phyloP scores from a whole-genome alignment of 2,329 filamentous ascomycete species.

The Clarireedia sp. region DNA sequence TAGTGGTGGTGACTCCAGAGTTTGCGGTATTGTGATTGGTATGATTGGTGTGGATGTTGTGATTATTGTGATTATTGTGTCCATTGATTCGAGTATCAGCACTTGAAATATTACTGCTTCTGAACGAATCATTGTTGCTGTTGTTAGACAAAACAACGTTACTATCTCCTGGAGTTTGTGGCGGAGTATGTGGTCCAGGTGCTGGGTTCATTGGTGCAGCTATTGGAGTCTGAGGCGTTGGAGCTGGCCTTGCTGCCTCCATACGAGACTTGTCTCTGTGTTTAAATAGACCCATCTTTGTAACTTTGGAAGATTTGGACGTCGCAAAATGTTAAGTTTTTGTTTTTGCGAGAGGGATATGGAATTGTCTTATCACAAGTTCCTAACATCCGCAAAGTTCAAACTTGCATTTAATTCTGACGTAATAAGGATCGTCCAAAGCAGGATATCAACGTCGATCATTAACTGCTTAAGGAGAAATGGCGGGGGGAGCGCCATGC shows the following conservation, averaged over 20 bases:
- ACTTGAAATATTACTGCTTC: slow-evolving; percentile 9
- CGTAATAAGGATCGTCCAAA: no score
- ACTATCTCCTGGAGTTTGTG: neutral
- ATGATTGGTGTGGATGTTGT: slow-evolving; percentile 2
- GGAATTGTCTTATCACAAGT: no score
- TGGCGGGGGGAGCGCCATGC: no score
- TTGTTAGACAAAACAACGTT: neutral
- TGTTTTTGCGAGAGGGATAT: no score
- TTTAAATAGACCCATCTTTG: slow-evolving; percentile 10
- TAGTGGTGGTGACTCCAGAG: neutral
- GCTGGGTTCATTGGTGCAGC: neutral
- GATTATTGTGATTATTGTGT: neutral
- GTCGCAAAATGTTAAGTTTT: no score
- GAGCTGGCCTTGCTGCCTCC: neutral
- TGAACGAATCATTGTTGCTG: slow-evolving; percentile 5
- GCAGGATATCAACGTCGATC: no score
- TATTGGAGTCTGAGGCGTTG: neutral
- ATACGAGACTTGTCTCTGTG: slow-evolving; percentile 1
- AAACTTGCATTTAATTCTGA: no score
- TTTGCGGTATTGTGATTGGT: neutral
- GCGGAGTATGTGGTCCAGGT: no score
- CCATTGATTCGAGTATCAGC: slow-evolving; percentile 8
- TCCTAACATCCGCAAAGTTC: no score
- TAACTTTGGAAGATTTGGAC: neutral
- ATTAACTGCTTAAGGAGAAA: no score